Evolutionary conservation across 352 stramenopile species (phyloP), one percentile per base, ranked within the genome.

Genomic region (Phytopythium chamaehyphon): DNA sequence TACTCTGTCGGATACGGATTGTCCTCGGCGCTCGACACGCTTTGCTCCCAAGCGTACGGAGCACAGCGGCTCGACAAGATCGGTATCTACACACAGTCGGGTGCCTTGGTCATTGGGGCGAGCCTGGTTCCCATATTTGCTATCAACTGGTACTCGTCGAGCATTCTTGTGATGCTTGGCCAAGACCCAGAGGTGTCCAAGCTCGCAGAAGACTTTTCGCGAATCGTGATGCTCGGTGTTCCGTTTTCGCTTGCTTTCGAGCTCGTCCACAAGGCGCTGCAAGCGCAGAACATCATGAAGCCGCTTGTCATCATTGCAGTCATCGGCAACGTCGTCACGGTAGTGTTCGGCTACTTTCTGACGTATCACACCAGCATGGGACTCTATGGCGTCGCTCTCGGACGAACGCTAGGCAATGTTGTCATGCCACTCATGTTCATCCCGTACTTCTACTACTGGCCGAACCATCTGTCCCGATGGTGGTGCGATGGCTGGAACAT

Each of bases 231-330:
- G 2, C 66, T 61, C 4, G 76, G 81, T 11, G 40, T 81, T 44
- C 82, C 84, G 8, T 90, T 87, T 45, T 40, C 89, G 3, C 94
- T 90, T 46, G 54, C 76, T 2, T 96, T 91, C 58, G 82, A 96
- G 57, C 53, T 94, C 15, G 50, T 93, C 10, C 73, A 83, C 47
- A 94, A 94, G 45, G 64, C 88, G 14, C 62, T 87, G 10, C 83
- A 94, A 39, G 75, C 86, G 1, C 74, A 91, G 51, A 89, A 90
- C 52, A 81, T 93, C 36, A 71, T 88, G 45, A 54, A 70, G 18
- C 84, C 84, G n/a, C 69, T 94, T 50, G 68, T 94, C 28, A 54
- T 74, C 18, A 77, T 89, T 14, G 73, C 76, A 1, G 52, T 83
- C 4, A 44, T 79, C 14, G 66, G 69, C 42, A 88, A 86, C 46